These are phyloP conservation scores for Paecilomyces niveus DNA, from an alignment of 2,329 filamentous ascomycete genomes.

Conservation along the genomic window DNA sequence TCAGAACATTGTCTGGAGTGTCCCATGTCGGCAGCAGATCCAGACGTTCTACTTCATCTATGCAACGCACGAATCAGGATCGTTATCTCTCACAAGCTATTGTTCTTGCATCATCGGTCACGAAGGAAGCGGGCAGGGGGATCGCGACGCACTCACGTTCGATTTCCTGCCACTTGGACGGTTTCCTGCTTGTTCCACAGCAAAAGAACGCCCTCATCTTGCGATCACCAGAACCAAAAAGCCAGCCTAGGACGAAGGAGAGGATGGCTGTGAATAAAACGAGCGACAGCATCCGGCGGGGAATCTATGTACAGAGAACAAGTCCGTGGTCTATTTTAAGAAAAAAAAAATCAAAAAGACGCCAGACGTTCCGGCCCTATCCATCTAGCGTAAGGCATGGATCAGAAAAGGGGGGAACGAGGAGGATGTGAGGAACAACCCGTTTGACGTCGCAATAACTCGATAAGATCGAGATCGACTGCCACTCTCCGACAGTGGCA, in stretches of 20 bases:
- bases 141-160: conserved; percentile 13
- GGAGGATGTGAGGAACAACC: neutral
- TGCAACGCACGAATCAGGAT: conserved; percentile 2
- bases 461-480: neutral
- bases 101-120: neutral
- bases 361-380: neutral
- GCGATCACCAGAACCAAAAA: neutral
- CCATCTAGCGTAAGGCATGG: neutral
- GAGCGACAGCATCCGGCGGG: neutral
- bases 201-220: conserved; percentile 5
- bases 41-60: conserved; percentile 17
- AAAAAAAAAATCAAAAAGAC: neutral
- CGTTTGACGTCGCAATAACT: neutral
- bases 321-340: neutral
- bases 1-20: conserved; percentile 35
- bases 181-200: conserved; percentile 7
- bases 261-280: neutral
- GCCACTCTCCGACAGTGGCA: neutral
- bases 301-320: neutral
- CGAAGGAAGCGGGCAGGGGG: neutral
- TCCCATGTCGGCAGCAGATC: conserved; percentile 24
- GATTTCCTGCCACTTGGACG: conserved; percentile 14
- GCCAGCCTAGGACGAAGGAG: neutral
- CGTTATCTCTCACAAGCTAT: neutral
- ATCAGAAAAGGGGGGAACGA: neutral